A percentile compares a stretch with the other conserved stretches of the same genome.
These are phyloP conservation scores for Neopestalotiopsis rosae DNA, from an alignment of 2,329 filamentous ascomycete species.

Conservation along the genomic window DNA sequence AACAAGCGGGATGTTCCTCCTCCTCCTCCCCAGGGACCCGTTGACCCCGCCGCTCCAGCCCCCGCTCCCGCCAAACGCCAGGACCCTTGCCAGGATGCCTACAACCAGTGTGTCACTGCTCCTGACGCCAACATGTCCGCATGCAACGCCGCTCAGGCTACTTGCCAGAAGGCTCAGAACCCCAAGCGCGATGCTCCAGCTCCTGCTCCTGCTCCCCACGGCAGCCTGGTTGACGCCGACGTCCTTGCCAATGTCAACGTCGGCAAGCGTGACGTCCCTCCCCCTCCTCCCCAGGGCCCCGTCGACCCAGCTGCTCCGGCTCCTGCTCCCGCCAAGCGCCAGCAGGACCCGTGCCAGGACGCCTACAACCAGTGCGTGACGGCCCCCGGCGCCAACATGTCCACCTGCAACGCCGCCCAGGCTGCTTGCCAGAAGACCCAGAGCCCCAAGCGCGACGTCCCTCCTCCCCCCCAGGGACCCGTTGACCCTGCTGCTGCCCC, in stretches of 20 bases:
- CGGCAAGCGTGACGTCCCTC: not conserved
- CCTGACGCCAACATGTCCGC: not conserved
- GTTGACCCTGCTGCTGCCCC: not conserved
- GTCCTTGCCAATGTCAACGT: not conserved
- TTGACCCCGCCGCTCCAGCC: not conserved
- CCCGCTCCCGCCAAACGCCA: not conserved
- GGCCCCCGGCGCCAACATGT: not conserved
- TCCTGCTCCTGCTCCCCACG: not conserved
- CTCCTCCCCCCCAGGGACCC: not conserved
- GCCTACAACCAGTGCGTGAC: not conserved
- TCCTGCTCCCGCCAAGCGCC: not conserved
- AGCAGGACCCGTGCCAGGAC: not conserved
- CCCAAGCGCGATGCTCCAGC: not conserved
- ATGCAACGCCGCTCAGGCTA: no score
- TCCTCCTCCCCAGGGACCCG: not conserved
- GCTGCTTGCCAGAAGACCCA: not conserved
- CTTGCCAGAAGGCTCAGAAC: no score
- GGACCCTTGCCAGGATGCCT: not conserved
- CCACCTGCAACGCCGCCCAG: not conserved
- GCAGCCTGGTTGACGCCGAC: not conserved
- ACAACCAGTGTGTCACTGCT: no score
- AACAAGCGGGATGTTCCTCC: not conserved
- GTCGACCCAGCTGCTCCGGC: not conserved
- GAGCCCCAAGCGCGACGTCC: not conserved
- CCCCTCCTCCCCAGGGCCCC: not conserved